These are phyloP conservation scores for Kwoniella dejecticola DNA, from an alignment of 768 basidiomycete species.

Conservation along the genomic window DNA sequence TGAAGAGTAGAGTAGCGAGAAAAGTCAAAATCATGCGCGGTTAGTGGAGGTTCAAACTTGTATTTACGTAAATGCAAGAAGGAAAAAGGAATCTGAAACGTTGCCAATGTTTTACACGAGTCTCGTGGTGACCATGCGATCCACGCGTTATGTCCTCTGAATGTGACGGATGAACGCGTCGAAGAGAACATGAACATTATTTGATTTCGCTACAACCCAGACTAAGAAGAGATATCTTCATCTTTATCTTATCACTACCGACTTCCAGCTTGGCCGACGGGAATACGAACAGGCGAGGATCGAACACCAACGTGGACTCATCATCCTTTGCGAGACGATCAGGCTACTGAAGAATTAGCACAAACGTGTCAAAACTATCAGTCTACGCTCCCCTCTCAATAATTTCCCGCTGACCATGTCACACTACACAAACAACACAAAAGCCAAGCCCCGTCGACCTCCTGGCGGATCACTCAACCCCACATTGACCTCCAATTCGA, in stretches of 20 bases:
- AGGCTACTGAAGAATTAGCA: no score
- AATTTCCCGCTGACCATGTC: constrained; percentile 13
- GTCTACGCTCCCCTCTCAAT: no score
- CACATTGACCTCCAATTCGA: neutral
- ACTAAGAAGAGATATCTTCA: neutral
- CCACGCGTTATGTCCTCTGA: neutral
- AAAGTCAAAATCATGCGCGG: constrained; percentile 21
- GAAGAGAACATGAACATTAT: constrained; percentile 1
- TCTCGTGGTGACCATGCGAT: neutral
- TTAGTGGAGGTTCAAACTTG: constrained; percentile 2
- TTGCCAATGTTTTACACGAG: neutral
- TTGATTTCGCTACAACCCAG: no score
- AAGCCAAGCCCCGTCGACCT: constrained; percentile 15
- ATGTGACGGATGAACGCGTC: no score
- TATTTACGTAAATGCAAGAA: constrained; percentile 1
- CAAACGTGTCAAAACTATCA: no score
- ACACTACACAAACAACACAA: constrained; percentile 22
- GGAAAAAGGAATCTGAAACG: neutral
- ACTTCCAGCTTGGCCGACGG: no score
- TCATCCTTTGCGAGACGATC: no score
- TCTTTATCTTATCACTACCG: no score
- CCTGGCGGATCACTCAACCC: neutral
- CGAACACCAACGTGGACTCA: no score
- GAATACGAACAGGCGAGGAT: no score
- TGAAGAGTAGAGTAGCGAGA: neutral